phyloP scores from a whole-genome alignment of 2,329 filamentous ascomycete species.

The Exophiala alcalophila region DNA sequence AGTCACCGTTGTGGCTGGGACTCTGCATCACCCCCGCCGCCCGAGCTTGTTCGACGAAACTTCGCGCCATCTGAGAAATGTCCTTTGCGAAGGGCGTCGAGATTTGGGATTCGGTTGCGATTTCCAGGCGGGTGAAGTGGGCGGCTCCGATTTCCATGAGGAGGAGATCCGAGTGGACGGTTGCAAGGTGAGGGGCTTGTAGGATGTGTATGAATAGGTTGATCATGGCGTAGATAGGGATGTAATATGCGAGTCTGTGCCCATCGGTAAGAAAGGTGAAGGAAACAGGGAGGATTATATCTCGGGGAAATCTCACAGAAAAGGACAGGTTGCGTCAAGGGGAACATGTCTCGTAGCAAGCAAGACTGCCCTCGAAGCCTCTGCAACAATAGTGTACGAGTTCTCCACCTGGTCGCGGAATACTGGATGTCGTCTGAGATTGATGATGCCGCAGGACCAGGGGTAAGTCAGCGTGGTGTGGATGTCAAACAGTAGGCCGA shows the following conservation, averaged over 20 bases:
- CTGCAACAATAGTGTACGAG: constrained; percentile 1
- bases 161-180: constrained; percentile 4
- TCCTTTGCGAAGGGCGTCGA: not conserved
- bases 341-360: constrained; percentile 3
- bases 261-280: no score
- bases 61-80: no score
- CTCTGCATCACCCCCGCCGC: no score
- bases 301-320: constrained; percentile 8
- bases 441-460: constrained; percentile 3
- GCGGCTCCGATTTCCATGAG: constrained; percentile 5
- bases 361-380: constrained; percentile 3
- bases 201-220: constrained; percentile 7
- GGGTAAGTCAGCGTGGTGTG: constrained; percentile 5
- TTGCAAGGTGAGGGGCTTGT: not conserved
- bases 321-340: constrained; percentile 5
- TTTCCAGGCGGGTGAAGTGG: constrained; percentile 1
- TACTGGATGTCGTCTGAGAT: not conserved
- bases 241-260: constrained; percentile 1
- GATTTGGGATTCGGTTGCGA: not conserved
- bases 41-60: no score
- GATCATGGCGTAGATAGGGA: constrained; percentile 2
- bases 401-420: constrained; percentile 3
- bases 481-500: constrained; percentile 5
- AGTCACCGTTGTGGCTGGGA: no score
- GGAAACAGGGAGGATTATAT: no score